These are phyloP conservation scores for Cercospora janseana DNA, from an alignment of 2,329 filamentous ascomycete species.

Conservation along the genomic window DNA sequence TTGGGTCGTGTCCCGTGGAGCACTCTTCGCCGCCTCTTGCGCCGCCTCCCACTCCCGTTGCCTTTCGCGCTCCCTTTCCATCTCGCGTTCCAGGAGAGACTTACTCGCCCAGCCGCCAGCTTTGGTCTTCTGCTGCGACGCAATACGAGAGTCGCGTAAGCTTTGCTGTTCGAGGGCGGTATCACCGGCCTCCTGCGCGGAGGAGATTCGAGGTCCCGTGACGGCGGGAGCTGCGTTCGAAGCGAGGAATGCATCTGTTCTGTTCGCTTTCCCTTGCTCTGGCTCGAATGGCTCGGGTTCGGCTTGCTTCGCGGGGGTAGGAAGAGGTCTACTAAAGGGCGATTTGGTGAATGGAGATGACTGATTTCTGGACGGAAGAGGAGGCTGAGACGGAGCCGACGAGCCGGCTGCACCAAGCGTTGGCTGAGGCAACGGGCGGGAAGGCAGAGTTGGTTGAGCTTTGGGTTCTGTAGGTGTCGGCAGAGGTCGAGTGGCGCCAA, in stretches of 20 bases:
- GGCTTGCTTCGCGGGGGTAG: slow-evolving; percentile 23
- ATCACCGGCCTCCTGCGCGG: slow-evolving; percentile 51
- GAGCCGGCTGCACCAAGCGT: not conserved
- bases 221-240: slow-evolving; percentile 53
- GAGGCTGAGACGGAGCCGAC: slow-evolving; percentile 28
- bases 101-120: slow-evolving; percentile 64
- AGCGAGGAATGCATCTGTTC: slow-evolving; percentile 59
- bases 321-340: slow-evolving; percentile 30
- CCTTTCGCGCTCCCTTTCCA: slow-evolving; percentile 74
- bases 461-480: slow-evolving; percentile 19
- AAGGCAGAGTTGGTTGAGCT: slow-evolving; percentile 23
- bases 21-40: slow-evolving; percentile 63
- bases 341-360: slow-evolving; percentile 41
- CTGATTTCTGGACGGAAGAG: slow-evolving; percentile 47
- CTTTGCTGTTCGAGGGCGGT: slow-evolving; percentile 49
- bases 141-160: slow-evolving; percentile 60
- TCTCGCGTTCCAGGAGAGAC: slow-evolving; percentile 73
- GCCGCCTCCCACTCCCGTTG: slow-evolving; percentile 78
- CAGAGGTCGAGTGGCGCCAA: slow-evolving; percentile 39
- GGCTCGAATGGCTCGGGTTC: slow-evolving; percentile 28
- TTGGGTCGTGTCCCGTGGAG: slow-evolving; percentile 55
- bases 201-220: slow-evolving; percentile 39
- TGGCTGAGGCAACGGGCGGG: slow-evolving; percentile 29
- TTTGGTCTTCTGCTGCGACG: slow-evolving; percentile 61
- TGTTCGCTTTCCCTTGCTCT: slow-evolving; percentile 38